Conservation (phyloP, 768 basidiomycete species). For the Udeniomyces megalosporus region DNA sequence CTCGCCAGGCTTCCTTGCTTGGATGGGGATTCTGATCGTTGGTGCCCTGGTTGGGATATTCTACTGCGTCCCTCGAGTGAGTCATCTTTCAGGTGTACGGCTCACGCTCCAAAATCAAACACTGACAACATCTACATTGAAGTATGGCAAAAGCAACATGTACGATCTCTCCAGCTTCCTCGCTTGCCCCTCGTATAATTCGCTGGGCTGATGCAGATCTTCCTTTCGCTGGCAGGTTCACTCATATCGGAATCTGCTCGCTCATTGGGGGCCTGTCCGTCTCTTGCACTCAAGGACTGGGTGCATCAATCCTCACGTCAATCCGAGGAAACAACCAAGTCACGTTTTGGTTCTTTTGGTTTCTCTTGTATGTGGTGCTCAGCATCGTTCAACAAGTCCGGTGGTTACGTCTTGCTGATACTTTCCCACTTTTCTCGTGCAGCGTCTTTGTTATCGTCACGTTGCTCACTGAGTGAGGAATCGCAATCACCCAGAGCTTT, state of each 20-base stretch:
- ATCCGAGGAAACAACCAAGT: conserved; percentile 42
- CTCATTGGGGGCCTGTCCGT: conserved; percentile 67
- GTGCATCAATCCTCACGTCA: conserved; percentile 66
- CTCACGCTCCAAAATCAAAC: too few species aligned
- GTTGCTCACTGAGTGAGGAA: conserved; percentile 73
- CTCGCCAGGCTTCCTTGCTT: conserved; percentile 10
- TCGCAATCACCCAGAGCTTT: too few species aligned
- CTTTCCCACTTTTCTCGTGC: conserved; percentile 45
- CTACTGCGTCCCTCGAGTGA: conserved; percentile 10
- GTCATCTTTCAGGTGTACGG: too few species aligned
- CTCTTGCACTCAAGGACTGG: conserved; percentile 75
- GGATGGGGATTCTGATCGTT: neutral
- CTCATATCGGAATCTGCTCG: conserved; percentile 72
- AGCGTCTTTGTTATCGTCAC: conserved; percentile 69
- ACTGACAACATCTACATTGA: too few species aligned
- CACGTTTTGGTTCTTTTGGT: conserved; percentile 62
- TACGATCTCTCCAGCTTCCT: too few species aligned
- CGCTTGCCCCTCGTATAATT: neutral
- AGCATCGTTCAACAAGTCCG: too few species aligned
- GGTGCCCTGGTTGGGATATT: conserved; percentile 2
- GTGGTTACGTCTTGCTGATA: neutral
- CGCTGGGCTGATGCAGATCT: too few species aligned
- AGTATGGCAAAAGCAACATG: too few species aligned
- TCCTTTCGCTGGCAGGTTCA: conserved; percentile 10
- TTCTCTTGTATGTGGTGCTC: neutral